A percentile compares a stretch with the other conserved stretches of the same genome.
phyloP scores from a whole-genome alignment of 441 rosid genomes.

The Adansonia gregorii region DNA sequence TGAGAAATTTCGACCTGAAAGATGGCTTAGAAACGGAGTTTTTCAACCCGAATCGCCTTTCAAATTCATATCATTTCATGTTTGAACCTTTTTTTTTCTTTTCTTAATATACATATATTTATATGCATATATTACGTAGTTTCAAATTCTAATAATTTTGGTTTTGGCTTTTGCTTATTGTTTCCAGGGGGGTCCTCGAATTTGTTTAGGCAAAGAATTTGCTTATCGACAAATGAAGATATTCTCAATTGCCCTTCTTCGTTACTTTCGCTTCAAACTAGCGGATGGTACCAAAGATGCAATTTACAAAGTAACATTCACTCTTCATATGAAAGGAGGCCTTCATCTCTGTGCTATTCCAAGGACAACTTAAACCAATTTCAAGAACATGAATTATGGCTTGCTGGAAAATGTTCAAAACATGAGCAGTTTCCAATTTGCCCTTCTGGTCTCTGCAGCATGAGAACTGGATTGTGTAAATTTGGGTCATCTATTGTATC shows the following conservation, averaged over 20 bases:
- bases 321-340: slow-evolving; percentile 59
- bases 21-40: slow-evolving; percentile 72
- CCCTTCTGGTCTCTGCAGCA: not conserved
- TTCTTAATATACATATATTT: too few relatives aligned
- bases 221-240: slow-evolving; percentile 84
- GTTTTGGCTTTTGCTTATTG: too few relatives aligned
- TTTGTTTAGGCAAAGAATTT: slow-evolving; percentile 66
- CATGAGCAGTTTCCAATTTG: not conserved
- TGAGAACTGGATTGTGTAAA: not conserved
- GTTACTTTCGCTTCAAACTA: slow-evolving; percentile 48
- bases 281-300: slow-evolving; percentile 43
- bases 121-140: too few relatives aligned
- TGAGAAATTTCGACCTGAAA: slow-evolving; percentile 67
- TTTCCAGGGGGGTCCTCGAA: slow-evolving; percentile 9
- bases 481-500: not conserved
- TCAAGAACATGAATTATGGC: not conserved
- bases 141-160: too few relatives aligned
- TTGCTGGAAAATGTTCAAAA: not conserved
- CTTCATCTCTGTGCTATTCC: slow-evolving; percentile 45
- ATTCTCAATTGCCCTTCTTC: slow-evolving; percentile 45
- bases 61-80: slow-evolving; percentile 57
- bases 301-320: slow-evolving; percentile 56
- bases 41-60: slow-evolving; percentile 78
- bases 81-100: not conserved
- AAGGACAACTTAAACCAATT: slow-evolving; percentile 26